These are phyloP conservation scores for Daldinia decipiens DNA, from an alignment of 495 filamentous ascomycete genomes.

Conservation along the genomic window DNA sequence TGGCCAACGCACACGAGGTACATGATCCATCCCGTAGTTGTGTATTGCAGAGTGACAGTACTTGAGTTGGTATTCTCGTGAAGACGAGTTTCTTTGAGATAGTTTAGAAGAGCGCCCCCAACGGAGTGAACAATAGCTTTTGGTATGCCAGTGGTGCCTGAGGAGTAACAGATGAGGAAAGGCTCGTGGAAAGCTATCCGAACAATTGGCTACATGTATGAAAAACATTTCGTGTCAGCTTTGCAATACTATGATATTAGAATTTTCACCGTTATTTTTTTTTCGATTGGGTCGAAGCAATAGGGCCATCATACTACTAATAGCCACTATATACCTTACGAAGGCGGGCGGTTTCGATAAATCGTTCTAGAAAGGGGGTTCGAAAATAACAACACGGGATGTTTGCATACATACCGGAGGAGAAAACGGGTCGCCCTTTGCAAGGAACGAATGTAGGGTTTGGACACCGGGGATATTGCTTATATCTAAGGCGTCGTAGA, in stretches of 20 bases:
- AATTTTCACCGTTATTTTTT: too few species aligned
- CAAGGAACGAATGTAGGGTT: constrained; percentile 64
- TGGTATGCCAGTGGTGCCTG: constrained; percentile 76
- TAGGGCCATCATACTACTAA: too few species aligned
- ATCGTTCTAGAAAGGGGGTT: too few species aligned
- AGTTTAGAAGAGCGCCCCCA: constrained; percentile 68
- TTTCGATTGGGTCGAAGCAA: too few species aligned
- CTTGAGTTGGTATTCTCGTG: constrained; percentile 64
- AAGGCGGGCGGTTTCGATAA: too few species aligned
- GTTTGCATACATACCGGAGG: constrained; percentile 38
- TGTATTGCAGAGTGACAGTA: constrained; percentile 66
- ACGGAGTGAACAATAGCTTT: constrained; percentile 80
- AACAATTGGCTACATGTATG: constrained; percentile 57
- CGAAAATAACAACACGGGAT: too few species aligned
- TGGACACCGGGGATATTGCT: constrained; percentile 62
- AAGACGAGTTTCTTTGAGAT: constrained; percentile 68
- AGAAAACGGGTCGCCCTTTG: constrained; percentile 49
- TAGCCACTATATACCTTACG: too few species aligned
- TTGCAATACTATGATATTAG: too few species aligned
- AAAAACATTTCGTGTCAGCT: too few species aligned
- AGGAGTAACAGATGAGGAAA: constrained; percentile 76
- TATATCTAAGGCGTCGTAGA: constrained; percentile 68
- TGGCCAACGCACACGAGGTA: constrained; percentile 68
- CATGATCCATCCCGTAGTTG: constrained; percentile 87
- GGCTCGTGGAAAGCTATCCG: constrained; percentile 73